phyloP scores from a whole-genome alignment of 176 grass and related monocot genomes.

The Phragmites australis region DNA sequence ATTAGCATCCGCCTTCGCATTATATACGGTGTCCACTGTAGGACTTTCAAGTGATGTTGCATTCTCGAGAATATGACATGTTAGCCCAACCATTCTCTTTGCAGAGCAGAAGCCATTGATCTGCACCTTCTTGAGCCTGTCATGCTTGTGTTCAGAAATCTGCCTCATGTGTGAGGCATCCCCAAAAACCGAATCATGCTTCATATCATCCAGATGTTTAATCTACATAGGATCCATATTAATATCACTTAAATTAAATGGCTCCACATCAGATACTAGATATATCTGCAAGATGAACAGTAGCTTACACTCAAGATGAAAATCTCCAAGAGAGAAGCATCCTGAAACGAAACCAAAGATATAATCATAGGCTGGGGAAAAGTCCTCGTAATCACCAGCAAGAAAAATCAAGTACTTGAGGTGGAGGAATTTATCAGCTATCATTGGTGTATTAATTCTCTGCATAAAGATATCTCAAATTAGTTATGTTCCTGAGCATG shows the following conservation, averaged over 20 bases:
- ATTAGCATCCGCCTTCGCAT: not conserved
- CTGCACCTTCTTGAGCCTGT: not conserved
- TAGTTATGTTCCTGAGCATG: not conserved
- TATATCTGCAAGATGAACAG: not conserved
- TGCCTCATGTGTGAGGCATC: not conserved
- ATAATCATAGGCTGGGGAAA: not conserved
- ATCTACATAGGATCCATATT: not conserved
- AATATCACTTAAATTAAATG: not conserved
- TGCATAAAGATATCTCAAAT: not conserved
- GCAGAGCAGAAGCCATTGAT: constrained; percentile 13
- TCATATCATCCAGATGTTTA: not conserved
- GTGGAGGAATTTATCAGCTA: not conserved
- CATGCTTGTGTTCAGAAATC: not conserved
- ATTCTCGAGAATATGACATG: not conserved
- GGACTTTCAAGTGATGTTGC: not conserved
- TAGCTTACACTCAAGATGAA: not conserved
- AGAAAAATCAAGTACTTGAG: constrained; percentile 7
- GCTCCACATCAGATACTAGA: not conserved
- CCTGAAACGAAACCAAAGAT: not conserved
- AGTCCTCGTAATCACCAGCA: not conserved
- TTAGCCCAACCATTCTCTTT: constrained; percentile 8
- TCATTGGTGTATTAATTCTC: not conserved
- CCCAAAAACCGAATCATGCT: not conserved
- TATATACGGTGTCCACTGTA: not conserved
- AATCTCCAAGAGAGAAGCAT: not conserved